phyloP scores from a whole-genome alignment of 768 basidiomycete species.

The Psilocybe subaeruginosa region DNA sequence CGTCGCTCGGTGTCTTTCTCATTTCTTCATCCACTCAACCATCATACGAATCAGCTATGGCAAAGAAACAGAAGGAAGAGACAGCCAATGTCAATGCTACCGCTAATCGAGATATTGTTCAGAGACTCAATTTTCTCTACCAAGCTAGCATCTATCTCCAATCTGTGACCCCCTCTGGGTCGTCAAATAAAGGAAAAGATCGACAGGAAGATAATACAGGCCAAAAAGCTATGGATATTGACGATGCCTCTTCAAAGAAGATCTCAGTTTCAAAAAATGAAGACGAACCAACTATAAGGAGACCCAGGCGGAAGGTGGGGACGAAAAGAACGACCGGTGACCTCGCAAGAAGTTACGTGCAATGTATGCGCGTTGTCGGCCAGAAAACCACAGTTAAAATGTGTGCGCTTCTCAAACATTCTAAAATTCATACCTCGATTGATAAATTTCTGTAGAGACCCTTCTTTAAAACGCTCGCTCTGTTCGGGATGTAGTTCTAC shows the following conservation, averaged over 20 bases:
- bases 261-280: neutral
- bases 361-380: constrained; percentile 70
- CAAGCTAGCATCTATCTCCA: constrained; percentile 74
- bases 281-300: constrained; percentile 1
- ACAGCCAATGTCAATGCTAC: constrained; percentile 59
- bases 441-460: constrained; percentile 56
- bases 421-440: neutral
- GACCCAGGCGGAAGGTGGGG: constrained; percentile 29
- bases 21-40: too few relatives aligned
- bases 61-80: constrained; percentile 65
- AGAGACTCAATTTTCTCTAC: constrained; percentile 85
- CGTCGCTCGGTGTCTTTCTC: neutral
- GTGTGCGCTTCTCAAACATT: constrained; percentile 41
- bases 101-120: constrained; percentile 74
- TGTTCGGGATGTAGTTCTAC: constrained; percentile 71
- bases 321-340: constrained; percentile 42
- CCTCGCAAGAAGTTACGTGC: constrained; percentile 65
- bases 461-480: constrained; percentile 78
- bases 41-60: constrained; percentile 41
- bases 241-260: neutral
- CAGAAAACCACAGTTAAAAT: constrained; percentile 79
- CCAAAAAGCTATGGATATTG: constrained; percentile 2
- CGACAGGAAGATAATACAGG: neutral
- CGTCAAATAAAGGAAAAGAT: constrained; percentile 5
- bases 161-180: constrained; percentile 28